A percentile compares a stretch with the other conserved stretches of the same genome.
Evolutionary conservation across 2,329 filamentous ascomycete genomes (phyloP).

Genomic region (Lachnellula hyalina): DNA sequence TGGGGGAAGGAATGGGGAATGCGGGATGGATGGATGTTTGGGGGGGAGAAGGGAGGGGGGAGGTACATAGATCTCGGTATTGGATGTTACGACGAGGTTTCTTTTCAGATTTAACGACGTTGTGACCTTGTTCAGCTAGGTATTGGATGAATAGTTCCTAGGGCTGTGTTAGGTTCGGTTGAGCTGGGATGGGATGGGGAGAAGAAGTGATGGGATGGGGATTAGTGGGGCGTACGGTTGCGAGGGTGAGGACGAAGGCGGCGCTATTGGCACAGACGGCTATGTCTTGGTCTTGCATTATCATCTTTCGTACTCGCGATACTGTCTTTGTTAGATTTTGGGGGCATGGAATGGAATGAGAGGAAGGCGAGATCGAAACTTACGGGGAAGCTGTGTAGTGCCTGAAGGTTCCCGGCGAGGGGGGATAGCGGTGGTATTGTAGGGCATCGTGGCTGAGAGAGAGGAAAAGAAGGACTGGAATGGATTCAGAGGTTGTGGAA

Average conservation of each 20-base stretch:
- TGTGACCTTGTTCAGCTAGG: slow-evolving; percentile 77
- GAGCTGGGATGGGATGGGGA: too few species aligned
- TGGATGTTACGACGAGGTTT: slow-evolving; percentile 93
- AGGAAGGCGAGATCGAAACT: slow-evolving; percentile 33
- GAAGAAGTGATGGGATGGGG: background rate
- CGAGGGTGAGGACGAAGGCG: slow-evolving; percentile 87
- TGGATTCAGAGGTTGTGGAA: background rate
- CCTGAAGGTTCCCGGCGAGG: slow-evolving; percentile 79
- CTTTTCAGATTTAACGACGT: slow-evolving; percentile 82
- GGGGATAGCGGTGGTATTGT: slow-evolving; percentile 80
- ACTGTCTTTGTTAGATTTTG: slow-evolving; percentile 48
- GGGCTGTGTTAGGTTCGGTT: slow-evolving; percentile 1
- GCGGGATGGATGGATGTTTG: too few species aligned
- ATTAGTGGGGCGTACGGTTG: slow-evolving; percentile 57
- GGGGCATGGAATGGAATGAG: background rate
- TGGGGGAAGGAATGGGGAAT: background rate
- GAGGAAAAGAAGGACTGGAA: background rate
- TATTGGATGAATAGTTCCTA: slow-evolving; percentile 96
- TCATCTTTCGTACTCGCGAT: slow-evolving; percentile 92
- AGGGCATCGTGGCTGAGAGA: slow-evolving; percentile 60
- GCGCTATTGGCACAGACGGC: slow-evolving; percentile 86
- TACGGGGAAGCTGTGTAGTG: slow-evolving; percentile 78
- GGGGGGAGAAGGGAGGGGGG: background rate
- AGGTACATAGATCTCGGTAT: slow-evolving; percentile 83
- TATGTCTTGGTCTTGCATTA: slow-evolving; percentile 81